Percentiles rank a stretch among this genome's conserved stretches.
phyloP scores from a whole-genome alignment of 2,329 filamentous ascomycete genomes.

The Colletotrichum simmondsii region DNA sequence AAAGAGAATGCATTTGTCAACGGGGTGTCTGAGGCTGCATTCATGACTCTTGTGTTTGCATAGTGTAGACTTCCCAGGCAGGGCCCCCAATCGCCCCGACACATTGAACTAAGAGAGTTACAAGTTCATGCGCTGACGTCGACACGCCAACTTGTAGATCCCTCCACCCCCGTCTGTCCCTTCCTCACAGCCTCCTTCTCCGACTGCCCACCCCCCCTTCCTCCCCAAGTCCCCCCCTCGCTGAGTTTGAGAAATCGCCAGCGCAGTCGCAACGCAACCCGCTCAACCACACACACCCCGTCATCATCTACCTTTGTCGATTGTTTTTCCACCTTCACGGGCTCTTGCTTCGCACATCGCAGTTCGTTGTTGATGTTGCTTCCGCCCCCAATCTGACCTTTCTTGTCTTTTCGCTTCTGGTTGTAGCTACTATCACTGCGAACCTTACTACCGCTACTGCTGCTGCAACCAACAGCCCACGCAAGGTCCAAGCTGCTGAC shows the following conservation, averaged over 20 bases:
- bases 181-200: conserved; percentile 30
- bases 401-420: conserved; percentile 4
- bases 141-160: conserved; percentile 52
- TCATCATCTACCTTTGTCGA: background rate
- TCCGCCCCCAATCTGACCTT: background rate
- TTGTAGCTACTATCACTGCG: background rate
- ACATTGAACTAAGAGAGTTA: conserved; percentile 34
- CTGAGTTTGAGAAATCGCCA: background rate
- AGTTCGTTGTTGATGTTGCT: background rate
- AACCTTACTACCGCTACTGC: background rate
- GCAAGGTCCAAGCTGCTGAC: conserved; percentile 34
- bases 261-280: background rate
- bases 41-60: conserved; percentile 33
- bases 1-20: conserved; percentile 5
- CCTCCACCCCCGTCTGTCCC: conserved; percentile 35
- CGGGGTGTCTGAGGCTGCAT: background rate
- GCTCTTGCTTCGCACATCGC: background rate
- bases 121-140: conserved; percentile 61
- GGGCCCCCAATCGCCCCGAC: conserved; percentile 31
- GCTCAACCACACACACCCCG: background rate
- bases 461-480: conserved; percentile 24
- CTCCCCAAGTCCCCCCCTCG: background rate
- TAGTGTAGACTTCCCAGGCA: conserved; percentile 28
- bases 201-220: background rate
- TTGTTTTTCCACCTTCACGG: background rate